Conservation (phyloP, 2,329 filamentous ascomycete species). For the Aspergillus pseudoviridinutans region DNA sequence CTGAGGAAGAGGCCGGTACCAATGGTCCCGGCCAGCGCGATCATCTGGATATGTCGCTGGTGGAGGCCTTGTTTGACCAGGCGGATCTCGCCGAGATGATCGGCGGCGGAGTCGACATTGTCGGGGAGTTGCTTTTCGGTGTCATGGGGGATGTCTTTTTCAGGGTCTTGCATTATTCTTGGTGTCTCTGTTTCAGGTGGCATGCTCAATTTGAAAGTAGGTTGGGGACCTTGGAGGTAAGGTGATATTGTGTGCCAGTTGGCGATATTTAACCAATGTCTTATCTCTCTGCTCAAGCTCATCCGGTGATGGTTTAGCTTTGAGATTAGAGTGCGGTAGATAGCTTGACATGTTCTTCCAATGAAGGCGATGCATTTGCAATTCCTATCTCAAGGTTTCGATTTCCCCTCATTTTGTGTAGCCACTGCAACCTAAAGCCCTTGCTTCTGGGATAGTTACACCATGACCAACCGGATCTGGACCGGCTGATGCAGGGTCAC, state of each 20-base stretch:
- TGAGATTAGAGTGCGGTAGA: not conserved
- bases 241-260: not conserved
- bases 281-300: not conserved
- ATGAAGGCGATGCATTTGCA: not conserved
- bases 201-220: not conserved
- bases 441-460: not conserved
- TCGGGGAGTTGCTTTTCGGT: constrained; percentile 2
- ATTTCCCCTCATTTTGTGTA: not conserved
- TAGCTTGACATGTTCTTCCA: not conserved
- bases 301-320: not conserved
- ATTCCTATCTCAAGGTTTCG: not conserved
- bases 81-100: constrained; percentile 19
- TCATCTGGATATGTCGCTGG: constrained; percentile 36
- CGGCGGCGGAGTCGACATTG: constrained; percentile 4
- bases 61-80: constrained; percentile 25
- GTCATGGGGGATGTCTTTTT: not conserved
- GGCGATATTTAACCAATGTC: not conserved
- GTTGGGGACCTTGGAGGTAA: not conserved
- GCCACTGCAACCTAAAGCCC: not conserved
- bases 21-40: constrained; percentile 36
- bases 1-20: constrained; percentile 37
- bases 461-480: not conserved
- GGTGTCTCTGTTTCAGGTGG: not conserved
- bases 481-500: not conserved
- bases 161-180: not conserved